Conservation (phyloP, 169 alveolate species). For the Plasmodium coatneyi region DNA sequence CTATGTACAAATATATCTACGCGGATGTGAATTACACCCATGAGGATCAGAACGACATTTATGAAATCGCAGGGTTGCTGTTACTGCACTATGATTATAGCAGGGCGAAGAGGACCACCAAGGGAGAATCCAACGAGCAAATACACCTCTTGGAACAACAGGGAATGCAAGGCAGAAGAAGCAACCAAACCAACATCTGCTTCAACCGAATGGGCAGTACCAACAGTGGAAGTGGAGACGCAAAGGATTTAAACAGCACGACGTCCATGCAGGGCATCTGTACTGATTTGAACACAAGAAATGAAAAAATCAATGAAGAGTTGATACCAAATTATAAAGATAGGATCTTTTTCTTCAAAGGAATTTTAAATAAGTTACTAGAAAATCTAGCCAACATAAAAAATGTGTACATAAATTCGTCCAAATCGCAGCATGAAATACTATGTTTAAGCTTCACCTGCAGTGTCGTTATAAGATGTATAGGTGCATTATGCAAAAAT, state of each 20-base stretch:
- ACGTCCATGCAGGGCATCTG: neutral
- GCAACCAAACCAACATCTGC: neutral
- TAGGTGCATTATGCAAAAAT: constrained; percentile 74
- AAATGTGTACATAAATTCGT: constrained; percentile 36
- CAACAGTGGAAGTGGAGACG: neutral
- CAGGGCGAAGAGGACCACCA: neutral
- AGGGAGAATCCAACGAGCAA: neutral
- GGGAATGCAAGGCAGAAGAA: neutral
- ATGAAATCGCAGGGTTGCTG: constrained; percentile 40
- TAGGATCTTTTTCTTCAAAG: constrained; percentile 44
- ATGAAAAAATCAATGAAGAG: constrained; percentile 42
- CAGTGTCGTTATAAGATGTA: constrained; percentile 63
- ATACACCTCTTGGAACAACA: neutral
- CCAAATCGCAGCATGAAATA: constrained; percentile 50
- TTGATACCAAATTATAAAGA: constrained; percentile 52
- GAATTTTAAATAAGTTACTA: constrained; percentile 45
- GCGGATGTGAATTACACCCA: constrained; percentile 27
- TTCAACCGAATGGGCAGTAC: neutral
- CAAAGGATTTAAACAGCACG: neutral
- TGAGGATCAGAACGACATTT: constrained; percentile 65
- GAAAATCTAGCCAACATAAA: constrained; percentile 63
- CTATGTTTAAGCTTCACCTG: constrained; percentile 55
- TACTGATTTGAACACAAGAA: neutral
- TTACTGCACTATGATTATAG: constrained; percentile 33
- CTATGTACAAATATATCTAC: constrained; percentile 29